These are phyloP conservation scores for Blastobotrys chiropterorum DNA, from an alignment of 805 yeast species.

Conservation along the genomic window DNA sequence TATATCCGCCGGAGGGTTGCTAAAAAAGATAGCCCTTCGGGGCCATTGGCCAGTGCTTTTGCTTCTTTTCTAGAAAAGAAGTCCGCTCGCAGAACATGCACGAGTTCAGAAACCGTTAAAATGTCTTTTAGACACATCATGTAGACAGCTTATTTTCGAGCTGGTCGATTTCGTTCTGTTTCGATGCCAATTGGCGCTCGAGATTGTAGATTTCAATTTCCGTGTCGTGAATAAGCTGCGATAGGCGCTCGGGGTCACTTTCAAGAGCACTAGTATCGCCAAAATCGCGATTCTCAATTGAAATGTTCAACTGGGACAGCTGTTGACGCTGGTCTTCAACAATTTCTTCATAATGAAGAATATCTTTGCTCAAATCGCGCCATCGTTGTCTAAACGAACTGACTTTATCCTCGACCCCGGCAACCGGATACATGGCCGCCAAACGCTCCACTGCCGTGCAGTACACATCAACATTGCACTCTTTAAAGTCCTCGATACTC, in stretches of 20 bases:
- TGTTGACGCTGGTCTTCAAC: constrained; percentile 41
- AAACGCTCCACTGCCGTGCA: constrained; percentile 38
- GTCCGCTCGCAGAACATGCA: no score
- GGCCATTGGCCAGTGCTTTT: no score
- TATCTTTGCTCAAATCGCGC: constrained; percentile 33
- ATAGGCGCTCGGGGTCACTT: constrained; percentile 10
- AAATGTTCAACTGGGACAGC: constrained; percentile 21
- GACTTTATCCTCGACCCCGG: constrained; percentile 32
- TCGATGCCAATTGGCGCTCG: constrained; percentile 13
- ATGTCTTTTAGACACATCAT: not conserved
- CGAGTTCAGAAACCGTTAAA: no score
- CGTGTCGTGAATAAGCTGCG: constrained; percentile 12
- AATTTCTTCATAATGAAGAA: constrained; percentile 38
- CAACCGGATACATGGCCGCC: constrained; percentile 33
- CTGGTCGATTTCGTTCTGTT: constrained; percentile 11
- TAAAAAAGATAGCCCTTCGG: no score
- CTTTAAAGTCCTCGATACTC: constrained; percentile 1
- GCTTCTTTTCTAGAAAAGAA: no score
- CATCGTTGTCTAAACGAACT: constrained; percentile 30
- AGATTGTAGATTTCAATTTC: constrained; percentile 16
- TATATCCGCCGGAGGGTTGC: no score
- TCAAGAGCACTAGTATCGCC: constrained; percentile 6
- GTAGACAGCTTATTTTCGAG: constrained; percentile 1
- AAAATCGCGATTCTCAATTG: constrained; percentile 12
- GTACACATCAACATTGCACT: constrained; percentile 34